Conservation (phyloP, 225 moss, liverwort and hornwort species). For the Asterella californica region DNA sequence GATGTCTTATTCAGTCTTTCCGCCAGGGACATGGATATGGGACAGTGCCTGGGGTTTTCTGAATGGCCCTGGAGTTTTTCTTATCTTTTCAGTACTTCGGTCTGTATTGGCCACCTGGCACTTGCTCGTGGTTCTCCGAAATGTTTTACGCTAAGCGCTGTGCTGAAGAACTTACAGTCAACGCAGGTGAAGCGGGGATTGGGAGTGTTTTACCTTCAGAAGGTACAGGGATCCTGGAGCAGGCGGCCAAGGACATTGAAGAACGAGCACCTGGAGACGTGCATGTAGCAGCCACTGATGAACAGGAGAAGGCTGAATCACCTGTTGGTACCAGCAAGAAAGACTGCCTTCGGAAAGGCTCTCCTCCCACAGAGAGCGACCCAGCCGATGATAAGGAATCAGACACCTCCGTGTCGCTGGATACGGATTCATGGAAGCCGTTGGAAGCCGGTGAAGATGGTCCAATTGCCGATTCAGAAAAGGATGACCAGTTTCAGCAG, state of each 20-base stretch:
- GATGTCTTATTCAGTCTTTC: background rate
- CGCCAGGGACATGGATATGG: background rate
- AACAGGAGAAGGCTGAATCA: conserved; percentile 8
- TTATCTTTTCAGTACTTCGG: background rate
- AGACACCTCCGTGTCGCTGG: background rate
- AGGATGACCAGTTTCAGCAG: conserved; percentile 41
- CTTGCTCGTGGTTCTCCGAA: background rate
- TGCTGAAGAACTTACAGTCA: background rate
- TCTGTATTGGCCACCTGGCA: background rate
- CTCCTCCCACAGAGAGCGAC: background rate
- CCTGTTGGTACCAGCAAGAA: background rate
- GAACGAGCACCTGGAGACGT: conserved; percentile 2
- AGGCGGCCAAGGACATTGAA: background rate
- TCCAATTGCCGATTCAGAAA: conserved; percentile 28
- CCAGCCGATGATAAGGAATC: background rate
- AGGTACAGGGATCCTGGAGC: conserved; percentile 5
- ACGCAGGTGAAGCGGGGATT: conserved; percentile 4
- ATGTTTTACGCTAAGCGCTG: background rate
- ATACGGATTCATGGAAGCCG: conserved; percentile 24
- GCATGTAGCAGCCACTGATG: background rate
- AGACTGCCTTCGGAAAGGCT: conserved; percentile 9
- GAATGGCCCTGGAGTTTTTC: background rate
- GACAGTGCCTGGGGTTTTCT: background rate
- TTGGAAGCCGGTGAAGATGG: conserved; percentile 26
- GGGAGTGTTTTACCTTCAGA: background rate